phyloP scores from a whole-genome alignment of 2,329 filamentous ascomycete genomes.

The Aspergillus spinulosporus region DNA sequence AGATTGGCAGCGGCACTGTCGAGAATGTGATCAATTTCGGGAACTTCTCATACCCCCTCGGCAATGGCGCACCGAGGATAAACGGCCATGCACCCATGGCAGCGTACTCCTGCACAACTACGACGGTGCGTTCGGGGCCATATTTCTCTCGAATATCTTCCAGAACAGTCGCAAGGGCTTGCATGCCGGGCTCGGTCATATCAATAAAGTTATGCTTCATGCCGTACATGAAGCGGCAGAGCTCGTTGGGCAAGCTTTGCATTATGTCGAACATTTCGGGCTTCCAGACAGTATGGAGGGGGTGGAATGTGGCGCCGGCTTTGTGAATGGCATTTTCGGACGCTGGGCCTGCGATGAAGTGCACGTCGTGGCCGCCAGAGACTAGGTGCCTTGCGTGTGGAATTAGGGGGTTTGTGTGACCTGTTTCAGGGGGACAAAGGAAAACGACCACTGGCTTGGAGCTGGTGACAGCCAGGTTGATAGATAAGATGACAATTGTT shows the following conservation, averaged over 20 bases:
- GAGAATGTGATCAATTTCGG: not conserved
- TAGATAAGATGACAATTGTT: conserved; percentile 11
- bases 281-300: not conserved
- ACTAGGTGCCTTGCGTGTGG: conserved; percentile 2
- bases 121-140: not conserved
- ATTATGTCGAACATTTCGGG: not conserved
- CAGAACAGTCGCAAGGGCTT: not conserved
- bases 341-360: conserved; percentile 7
- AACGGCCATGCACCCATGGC: conserved; percentile 1
- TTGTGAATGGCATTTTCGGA: not conserved
- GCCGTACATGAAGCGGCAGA: not conserved
- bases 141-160: not conserved
- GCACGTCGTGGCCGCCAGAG: conserved; percentile 3
- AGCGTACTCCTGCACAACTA: conserved; percentile 4
- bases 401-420: conserved; percentile 7
- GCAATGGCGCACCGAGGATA: conserved; percentile 1
- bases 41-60: conserved; percentile 2
- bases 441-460: conserved; percentile 5
- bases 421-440: not conserved
- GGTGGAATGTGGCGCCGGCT: conserved; percentile 10
- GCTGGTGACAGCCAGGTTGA: not conserved
- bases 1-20: not conserved
- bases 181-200: not conserved
- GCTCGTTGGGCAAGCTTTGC: not conserved
- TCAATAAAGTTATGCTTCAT: conserved; percentile 1